Evolutionary conservation across 176 grass and related monocot genomes (phyloP), one percentile per base, ranked within the genome.

Genomic region (Pharus latifolius): DNA sequence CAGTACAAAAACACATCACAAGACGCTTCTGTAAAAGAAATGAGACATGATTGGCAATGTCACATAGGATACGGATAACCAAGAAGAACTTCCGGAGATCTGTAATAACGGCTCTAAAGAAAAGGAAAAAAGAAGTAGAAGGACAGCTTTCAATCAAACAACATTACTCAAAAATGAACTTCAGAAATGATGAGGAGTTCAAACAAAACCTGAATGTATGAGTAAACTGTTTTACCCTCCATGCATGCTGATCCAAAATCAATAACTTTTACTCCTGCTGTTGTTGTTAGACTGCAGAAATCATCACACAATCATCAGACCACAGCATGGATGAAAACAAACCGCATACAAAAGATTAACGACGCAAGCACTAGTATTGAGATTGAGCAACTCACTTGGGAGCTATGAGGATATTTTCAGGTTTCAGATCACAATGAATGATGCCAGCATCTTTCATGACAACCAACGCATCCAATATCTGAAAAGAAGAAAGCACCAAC

Each of bases 221-320:
- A 91, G 76, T 99, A 99, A 75, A 95, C 60, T 35, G 96, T 99
- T 76, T 85, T 84, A 41, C 87, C 90, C 79, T 95, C 96, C 84
- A 80, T 75, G 77, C 96, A 99, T n/a, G 90, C 96, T 86, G 96
- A 95, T 27, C 96, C 96, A 84, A 99, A 99, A 91, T 99, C 96
- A 79, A 99, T 99, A 48, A 99, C 90, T 84, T 99, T 99, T 75
- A 99, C 87, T 86, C 86, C 84, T 77, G 90, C 78, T 84, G 79
- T 82, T 72, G 88, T 91, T 75, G 84, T 95, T 76, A 85, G 76
- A 69, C 96, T 99, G 78, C 47, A 85, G 71, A 91, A 42, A 31
- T 40, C 54, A 91, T 42, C 47, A 52, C 29, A 54, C 59, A 66
- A 25, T 64, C 59, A 40, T 76, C 35, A 81, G 67, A 71, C 33